These are phyloP conservation scores for Puccinia coronata DNA, from an alignment of 1,284 basidiomycete genomes.

Conservation along the genomic window DNA sequence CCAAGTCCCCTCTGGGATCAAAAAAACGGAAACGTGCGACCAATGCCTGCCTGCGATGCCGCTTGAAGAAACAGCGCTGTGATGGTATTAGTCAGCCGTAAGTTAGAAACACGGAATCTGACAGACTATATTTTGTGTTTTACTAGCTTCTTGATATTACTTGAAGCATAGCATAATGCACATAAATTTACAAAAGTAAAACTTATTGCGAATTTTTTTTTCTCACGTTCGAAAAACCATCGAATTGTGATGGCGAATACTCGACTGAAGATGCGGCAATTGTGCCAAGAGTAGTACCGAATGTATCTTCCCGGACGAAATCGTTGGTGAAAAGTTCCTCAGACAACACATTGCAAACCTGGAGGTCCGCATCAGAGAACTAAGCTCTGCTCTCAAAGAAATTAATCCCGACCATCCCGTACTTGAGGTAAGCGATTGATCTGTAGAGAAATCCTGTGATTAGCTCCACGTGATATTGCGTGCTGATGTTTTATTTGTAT, in stretches of 20 bases:
- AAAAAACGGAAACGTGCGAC: conserved; percentile 43
- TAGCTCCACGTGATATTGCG: neutral
- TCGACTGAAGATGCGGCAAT: conserved; percentile 28
- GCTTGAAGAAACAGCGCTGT: conserved; percentile 39
- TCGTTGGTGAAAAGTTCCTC: conserved; percentile 41
- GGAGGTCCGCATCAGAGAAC: conserved; percentile 21
- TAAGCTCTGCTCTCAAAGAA: conserved; percentile 28
- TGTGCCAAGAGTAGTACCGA: conserved; percentile 30
- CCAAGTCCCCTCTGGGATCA: neutral
- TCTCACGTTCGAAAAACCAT: neutral
- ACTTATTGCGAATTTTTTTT: neutral
- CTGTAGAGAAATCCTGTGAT: neutral
- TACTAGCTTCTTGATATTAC: neutral
- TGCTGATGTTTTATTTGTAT: neutral
- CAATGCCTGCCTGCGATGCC: conserved; percentile 44
- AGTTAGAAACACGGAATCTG: neutral
- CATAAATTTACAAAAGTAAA: neutral
- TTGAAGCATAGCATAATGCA: neutral
- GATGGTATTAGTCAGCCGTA: conserved; percentile 40
- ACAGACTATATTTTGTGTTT: neutral
- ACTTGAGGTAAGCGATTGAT: neutral
- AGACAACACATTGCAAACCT: conserved; percentile 42
- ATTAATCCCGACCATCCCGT: conserved; percentile 5
- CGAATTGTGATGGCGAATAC: neutral
- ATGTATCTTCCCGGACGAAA: conserved; percentile 44